Conservation (phyloP, 441 rosid species). For the Arabidopsis hybrid region DNA sequence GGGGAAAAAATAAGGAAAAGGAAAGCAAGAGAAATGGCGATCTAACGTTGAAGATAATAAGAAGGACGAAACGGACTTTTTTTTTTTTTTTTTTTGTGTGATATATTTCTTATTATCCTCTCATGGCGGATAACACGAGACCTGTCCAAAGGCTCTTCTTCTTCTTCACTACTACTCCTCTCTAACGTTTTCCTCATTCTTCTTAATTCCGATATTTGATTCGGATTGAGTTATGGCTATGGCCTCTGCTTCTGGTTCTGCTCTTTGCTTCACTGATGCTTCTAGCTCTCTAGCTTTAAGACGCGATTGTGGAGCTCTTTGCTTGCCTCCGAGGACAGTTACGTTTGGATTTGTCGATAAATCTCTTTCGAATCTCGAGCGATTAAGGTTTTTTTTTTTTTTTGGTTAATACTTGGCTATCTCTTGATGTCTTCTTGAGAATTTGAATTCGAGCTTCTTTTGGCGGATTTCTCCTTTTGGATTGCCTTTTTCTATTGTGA, state of each 20-base stretch:
- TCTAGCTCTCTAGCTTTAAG: constrained; percentile 37
- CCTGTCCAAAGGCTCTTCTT: constrained; percentile 29
- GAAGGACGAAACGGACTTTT: constrained; percentile 31
- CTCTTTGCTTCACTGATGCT: constrained; percentile 46
- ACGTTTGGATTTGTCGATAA: constrained; percentile 44
- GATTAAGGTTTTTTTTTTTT: constrained; percentile 47
- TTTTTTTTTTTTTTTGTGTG: background rate
- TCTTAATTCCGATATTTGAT: constrained; percentile 15
- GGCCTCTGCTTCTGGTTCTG: constrained; percentile 60
- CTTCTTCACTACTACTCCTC: constrained; percentile 37
- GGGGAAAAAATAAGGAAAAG: constrained; percentile 25
- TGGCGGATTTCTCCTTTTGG: constrained; percentile 3
- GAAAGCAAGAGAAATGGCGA: constrained; percentile 50
- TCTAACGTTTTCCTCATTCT: constrained; percentile 31
- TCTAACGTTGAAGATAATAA: constrained; percentile 58
- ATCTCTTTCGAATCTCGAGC: constrained; percentile 37
- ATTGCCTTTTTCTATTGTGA: background rate
- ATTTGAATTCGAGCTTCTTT: background rate
- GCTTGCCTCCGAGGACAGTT: constrained; percentile 14
- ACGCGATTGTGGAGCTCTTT: constrained; percentile 38
- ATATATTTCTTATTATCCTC: constrained; percentile 37
- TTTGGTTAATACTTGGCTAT: no score
- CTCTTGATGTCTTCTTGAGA: no score
- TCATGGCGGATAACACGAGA: constrained; percentile 70
- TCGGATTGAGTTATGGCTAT: constrained; percentile 48